Base-by-base conservation (phyloP, 768 basidiomycete species). In the Termitomyces sp. region DNA sequence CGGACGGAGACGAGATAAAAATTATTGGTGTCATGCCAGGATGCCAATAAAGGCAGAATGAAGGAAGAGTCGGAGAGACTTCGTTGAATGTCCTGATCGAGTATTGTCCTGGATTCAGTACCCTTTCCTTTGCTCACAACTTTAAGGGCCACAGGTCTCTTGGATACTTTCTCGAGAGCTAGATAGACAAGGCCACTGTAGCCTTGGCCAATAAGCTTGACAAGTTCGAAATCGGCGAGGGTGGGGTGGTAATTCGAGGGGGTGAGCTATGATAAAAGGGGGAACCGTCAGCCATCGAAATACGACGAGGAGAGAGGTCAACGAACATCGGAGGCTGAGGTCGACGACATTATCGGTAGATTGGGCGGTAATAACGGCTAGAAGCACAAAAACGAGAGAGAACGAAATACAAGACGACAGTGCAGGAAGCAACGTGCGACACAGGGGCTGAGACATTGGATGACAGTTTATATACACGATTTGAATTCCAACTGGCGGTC, bases 1-100 rank as follows among this genome's bases (percentile, higher is more conserved):
- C 61, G 47, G 34, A 62, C 61, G 4, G 55, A 59, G 0, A 55
- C 55, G 2, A 62, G 52, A 27, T 62, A 62, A 14, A 39, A 59
- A 19, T 62, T 59, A 4, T 10, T 5, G 0, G 17, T 19, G 16
- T 62, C 61, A 9, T 62, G 58, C 47, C 52, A 62, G 3, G 55
- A 57, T 0, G 47, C 52, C 2, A 62, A 16, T 0, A 62, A 30
- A 2, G 61, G 61, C 0, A 48, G 25, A 2, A 54, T 16, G 35
- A 52, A 62, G 0, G 52, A 27, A 6, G 19, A n/a, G 4, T 27
- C 35, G 5, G 42, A 28, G 11, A 61, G 44, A 11, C 25, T n/a
- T 0, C 17, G 14, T 2, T 58, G 60, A 19, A 58, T 49, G 0
- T 27, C 27, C 5, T 56, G 57, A 7, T 61, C 57, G 3, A n/a